Percentiles rank a stretch among this genome's conserved stretches.
These are phyloP conservation scores for Kluyveromyces nonfermentans DNA, from an alignment of 805 yeast genomes.

Conservation along the genomic window DNA sequence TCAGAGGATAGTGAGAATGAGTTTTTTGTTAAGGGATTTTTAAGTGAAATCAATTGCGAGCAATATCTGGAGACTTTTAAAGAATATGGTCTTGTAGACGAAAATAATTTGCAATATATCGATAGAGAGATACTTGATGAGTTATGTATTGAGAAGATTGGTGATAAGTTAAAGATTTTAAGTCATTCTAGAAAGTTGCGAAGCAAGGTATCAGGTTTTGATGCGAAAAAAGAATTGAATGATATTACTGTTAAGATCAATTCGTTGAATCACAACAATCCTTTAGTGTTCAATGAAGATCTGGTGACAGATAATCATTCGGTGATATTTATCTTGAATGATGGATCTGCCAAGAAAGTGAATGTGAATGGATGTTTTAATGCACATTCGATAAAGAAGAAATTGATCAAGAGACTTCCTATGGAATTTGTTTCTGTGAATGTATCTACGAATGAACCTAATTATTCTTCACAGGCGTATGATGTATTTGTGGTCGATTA, in stretches of 20 bases:
- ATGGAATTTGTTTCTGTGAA: conserved; percentile 16
- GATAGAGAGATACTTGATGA: conserved; percentile 60
- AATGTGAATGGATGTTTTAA: conserved; percentile 72
- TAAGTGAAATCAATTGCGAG: conserved; percentile 15
- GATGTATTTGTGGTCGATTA: conserved; percentile 52
- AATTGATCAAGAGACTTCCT: conserved; percentile 47
- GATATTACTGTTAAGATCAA: conserved; percentile 19
- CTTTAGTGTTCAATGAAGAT: conserved; percentile 18
- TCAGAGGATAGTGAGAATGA: conserved; percentile 4
- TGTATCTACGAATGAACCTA: conserved; percentile 17
- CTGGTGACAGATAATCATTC: conserved; percentile 31
- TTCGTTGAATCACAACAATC: conserved; percentile 12
- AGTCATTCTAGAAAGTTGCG: conserved; percentile 38
- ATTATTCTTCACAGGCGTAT: conserved; percentile 32
- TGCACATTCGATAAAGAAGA: conserved; percentile 67
- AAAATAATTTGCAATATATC: conserved; percentile 23
- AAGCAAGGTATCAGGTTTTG: conserved; percentile 21
- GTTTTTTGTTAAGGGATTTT: conserved; percentile 15
- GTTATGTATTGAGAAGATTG: conserved; percentile 66
- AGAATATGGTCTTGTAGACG: conserved; percentile 14
- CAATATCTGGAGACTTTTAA: conserved; percentile 16
- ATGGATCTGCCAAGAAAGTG: conserved; percentile 60
- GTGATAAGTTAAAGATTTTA: conserved; percentile 70
- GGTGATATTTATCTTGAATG: conserved; percentile 64
- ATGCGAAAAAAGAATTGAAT: conserved; percentile 9